phyloP scores from a whole-genome alignment of 2,329 filamentous ascomycete genomes.

The Alternaria arborescens region DNA sequence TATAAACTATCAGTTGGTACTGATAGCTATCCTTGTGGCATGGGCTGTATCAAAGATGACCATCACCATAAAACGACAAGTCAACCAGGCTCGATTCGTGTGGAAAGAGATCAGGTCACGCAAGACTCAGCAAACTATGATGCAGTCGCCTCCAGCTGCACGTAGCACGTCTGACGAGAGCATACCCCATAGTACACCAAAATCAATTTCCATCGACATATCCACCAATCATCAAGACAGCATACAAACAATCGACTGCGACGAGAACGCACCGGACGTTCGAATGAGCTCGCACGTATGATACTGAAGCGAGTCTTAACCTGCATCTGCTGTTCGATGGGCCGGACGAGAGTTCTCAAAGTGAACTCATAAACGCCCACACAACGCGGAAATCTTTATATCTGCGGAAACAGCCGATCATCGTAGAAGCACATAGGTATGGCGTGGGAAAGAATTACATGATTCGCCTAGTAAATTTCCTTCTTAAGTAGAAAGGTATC shows the following conservation, averaged over 20 bases:
- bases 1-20: neutral
- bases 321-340: neutral
- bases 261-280: neutral
- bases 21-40: neutral
- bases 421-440: neutral
- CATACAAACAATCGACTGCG: neutral
- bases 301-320: neutral
- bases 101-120: neutral
- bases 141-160: neutral
- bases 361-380: neutral
- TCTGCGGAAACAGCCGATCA: neutral
- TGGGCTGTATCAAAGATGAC: neutral
- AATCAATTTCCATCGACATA: neutral
- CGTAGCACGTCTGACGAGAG: neutral
- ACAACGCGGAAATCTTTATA: neutral
- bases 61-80: neutral
- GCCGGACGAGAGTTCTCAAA: neutral
- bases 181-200: neutral
- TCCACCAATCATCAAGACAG: neutral
- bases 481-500: neutral
- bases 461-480: neutral
- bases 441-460: neutral
- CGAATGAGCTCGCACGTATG: neutral
- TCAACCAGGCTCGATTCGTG: neutral
- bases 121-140: neutral